Base-by-base conservation (phyloP, 78 protist genomes). In the Chrysochromulina parva region DNA sequence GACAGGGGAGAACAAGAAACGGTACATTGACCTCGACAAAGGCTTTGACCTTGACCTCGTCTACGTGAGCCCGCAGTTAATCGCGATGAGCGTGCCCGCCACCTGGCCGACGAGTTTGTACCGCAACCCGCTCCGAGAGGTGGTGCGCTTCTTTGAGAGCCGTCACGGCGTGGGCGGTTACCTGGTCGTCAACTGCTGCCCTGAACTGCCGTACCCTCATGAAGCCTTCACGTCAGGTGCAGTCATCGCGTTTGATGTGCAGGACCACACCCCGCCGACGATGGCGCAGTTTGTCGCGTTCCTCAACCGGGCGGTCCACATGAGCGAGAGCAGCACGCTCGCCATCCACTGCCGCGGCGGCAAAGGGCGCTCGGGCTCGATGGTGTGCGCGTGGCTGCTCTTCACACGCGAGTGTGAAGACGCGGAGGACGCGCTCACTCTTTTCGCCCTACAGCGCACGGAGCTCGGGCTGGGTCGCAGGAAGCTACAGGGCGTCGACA, bases 261-360 rank as follows among this genome's bases (percentile, higher is more conserved):
- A 88, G 67, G 76, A 53, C 47, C 62, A 88, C 24, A 28, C 62
- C 22, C 62, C 62, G 11, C 62, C 62, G 22, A 58, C 62, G 62
- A 58, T 58, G 62, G 62, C 6, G 62, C 62, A 58, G 62, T 58
- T 6, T 11, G 62, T 58, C 22, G 22, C 6, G 22, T 58, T 58
- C 62, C 62, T 58, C 62, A 58, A 58, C 62, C 22, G 11, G 62
- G 62, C 62, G 62, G 62, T 11, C 22, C 22, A n/a, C n/a, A n/a
- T n/a, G 6, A 58, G 62, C 62, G 62, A 58, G 62, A 58, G n/a
- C 22, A 91, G 96, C 88, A 95, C 96, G 11, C 94, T 94, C 13
- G 98, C 94, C 1, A 93, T 97, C 9, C 98, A 95, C 92, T 97
- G 98, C 92, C 93, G 93, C 50, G 97, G 95, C 38, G 97, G 97